These are phyloP conservation scores for Starmerella stellata DNA, from an alignment of 805 yeast genomes.

Conservation along the genomic window DNA sequence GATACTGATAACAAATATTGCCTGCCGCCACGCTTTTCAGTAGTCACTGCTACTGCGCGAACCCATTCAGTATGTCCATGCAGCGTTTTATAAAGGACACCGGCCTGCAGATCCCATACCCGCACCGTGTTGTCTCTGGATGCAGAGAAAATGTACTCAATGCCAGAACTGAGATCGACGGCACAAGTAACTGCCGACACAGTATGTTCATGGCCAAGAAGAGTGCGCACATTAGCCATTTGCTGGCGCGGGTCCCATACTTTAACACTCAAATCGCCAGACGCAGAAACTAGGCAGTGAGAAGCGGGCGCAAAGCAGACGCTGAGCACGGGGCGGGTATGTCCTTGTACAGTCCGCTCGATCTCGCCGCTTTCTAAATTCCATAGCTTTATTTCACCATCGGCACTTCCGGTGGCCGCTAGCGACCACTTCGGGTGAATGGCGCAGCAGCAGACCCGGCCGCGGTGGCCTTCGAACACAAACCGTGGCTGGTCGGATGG, in stretches of 20 bases:
- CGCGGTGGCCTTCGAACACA: slow-evolving; percentile 36
- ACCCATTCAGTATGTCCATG: slow-evolving; percentile 85
- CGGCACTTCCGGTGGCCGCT: slow-evolving; percentile 46
- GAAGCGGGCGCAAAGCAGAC: slow-evolving; percentile 36
- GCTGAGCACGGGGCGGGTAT: slow-evolving; percentile 48
- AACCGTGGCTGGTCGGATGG: slow-evolving; percentile 33
- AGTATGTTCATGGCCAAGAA: slow-evolving; percentile 78
- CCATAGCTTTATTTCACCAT: slow-evolving; percentile 62
- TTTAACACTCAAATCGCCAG: slow-evolving; percentile 39
- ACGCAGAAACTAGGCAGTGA: slow-evolving; percentile 29
- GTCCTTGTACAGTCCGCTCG: slow-evolving; percentile 49
- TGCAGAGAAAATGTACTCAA: slow-evolving; percentile 40
- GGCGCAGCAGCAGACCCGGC: slow-evolving; percentile 42
- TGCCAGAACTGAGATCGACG: slow-evolving; percentile 20
- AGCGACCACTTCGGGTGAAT: slow-evolving; percentile 62
- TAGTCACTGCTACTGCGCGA: slow-evolving; percentile 33
- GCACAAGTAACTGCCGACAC: slow-evolving; percentile 43
- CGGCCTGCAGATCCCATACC: slow-evolving; percentile 52
- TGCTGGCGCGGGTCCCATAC: slow-evolving; percentile 45
- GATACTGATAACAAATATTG: slow-evolving; percentile 11
- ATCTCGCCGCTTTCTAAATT: slow-evolving; percentile 47
- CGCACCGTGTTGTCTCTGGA: slow-evolving; percentile 84
- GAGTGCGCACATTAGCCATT: slow-evolving; percentile 38
- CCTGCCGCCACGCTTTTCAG: background rate
- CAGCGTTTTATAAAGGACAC: slow-evolving; percentile 48